Base-by-base conservation (phyloP, 306 rosid species). In the Cyclanthera cordifolia region DNA sequence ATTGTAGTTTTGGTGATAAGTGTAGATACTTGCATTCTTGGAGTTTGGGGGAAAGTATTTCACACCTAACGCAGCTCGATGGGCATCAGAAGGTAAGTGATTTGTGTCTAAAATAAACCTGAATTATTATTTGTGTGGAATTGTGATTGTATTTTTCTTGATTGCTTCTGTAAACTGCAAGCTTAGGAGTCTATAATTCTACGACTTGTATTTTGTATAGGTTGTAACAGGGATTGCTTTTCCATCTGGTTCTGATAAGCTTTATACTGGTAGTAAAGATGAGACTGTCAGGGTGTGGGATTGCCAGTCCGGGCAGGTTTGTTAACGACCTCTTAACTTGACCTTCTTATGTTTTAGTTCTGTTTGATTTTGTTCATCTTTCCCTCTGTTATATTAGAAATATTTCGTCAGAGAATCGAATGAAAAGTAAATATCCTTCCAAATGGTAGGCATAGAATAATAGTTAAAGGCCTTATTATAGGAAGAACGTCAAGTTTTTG, bases 261-360 rank as follows among this genome's bases (percentile, higher is more conserved):
- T 94, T 14, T 94, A 94, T 66, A 90, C 96, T 1, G 99, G 99
- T 69, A 83, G 99, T 55, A 82, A 85, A 68, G 99, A 94, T 72
- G 95, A 88, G 85, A 79, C 95, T 9, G 88, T 86, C 21, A 81
- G 95, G 76, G 79, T 88, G 41, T 94, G 99, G 99, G 97, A 90
- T 76, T 94, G 99, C 82, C 88, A 85, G 51, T 85, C 99, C 65
- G 99, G 97, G 68, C 82, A 90, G 99, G 99, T 94, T 56, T 71
- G 73, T 75, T 79, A 46, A 68, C 28, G 41, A 12, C 8, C 41
- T 61, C 17, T 60, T 61, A 51, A 16, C 9, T 72, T 43, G 69
- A 8, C 52, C 37, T 71, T 55, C 68, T 15, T 77, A 19, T n/a
- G n/a, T 73, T 69, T 28, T 58, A 48, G 32, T 75, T 70, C 47